Evolutionary conservation across 1,284 basidiomycete species (phyloP).

Genomic region (Boletus semigastroideus): DNA sequence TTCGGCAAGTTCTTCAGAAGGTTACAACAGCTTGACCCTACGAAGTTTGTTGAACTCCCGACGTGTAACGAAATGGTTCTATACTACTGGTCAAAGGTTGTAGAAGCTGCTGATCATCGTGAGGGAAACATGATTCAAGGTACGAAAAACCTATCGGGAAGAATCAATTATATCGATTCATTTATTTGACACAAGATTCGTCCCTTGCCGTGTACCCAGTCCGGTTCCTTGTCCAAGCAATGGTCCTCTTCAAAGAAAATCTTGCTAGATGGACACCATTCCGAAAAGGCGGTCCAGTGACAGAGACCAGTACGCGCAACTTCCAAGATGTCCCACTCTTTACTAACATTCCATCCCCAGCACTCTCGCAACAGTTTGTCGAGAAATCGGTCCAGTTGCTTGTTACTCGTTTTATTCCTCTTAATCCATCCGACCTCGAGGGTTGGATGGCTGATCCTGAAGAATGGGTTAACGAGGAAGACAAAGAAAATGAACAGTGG

Average conservation of each 20-base stretch:
- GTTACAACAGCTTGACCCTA: constrained; percentile 60
- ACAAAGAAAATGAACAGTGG: constrained; percentile 86
- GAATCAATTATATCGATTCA: neutral
- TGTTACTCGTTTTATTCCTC: constrained; percentile 79
- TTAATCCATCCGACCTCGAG: constrained; percentile 77
- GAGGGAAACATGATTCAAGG: constrained; percentile 57
- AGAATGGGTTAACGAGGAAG: constrained; percentile 85
- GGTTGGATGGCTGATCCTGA: constrained; percentile 83
- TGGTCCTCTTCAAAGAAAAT: constrained; percentile 87
- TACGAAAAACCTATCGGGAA: constrained; percentile 24
- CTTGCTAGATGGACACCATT: constrained; percentile 69
- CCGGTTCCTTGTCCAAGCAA: constrained; percentile 81
- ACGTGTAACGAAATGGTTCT: constrained; percentile 64
- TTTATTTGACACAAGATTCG: constrained; percentile 41
- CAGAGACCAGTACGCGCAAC: constrained; percentile 51
- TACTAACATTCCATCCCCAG: constrained; percentile 40
- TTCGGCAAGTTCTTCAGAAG: constrained; percentile 79
- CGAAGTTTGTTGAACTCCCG: constrained; percentile 64
- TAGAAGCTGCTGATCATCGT: constrained; percentile 55
- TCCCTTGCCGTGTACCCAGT: constrained; percentile 61
- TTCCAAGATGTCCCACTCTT: neutral
- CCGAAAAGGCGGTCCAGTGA: constrained; percentile 58
- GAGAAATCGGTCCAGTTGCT: constrained; percentile 76
- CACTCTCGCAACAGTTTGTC: constrained; percentile 73
- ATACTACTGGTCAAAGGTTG: constrained; percentile 77